A percentile compares a stretch with the other conserved stretches of the same genome.
phyloP scores from a whole-genome alignment of 176 grass and related monocot species.

The Aegilops bicornis region DNA sequence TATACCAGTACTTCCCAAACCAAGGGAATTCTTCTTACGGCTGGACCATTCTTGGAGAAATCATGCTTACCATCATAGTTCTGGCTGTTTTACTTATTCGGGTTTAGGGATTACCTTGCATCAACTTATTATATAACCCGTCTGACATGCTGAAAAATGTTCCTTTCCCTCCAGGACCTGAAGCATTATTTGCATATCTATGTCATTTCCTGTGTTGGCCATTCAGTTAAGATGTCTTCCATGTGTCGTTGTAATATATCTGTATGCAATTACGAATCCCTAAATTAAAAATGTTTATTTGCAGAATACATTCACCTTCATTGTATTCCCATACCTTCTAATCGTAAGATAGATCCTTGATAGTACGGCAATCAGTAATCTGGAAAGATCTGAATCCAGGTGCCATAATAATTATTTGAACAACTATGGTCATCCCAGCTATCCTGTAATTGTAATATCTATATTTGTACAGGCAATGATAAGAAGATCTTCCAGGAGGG shows the following conservation, averaged over 20 bases:
- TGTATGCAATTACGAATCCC: not conserved
- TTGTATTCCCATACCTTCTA: too few relatives aligned
- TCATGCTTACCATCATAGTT: conserved; percentile 95
- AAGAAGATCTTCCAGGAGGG: too few relatives aligned
- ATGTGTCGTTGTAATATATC: not conserved
- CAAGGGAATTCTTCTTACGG: conserved; percentile 43
- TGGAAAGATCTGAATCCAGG: too few relatives aligned
- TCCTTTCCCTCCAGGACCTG: conserved; percentile 63
- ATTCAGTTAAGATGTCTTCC: conserved; percentile 66
- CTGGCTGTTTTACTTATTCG: not conserved
- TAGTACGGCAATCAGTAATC: too few relatives aligned
- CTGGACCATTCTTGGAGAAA: conserved; percentile 87
- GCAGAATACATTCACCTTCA: too few relatives aligned
- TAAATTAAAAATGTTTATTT: too few relatives aligned
- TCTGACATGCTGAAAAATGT: not conserved
- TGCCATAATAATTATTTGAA: too few relatives aligned
- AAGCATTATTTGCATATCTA: conserved; percentile 95
- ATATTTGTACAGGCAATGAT: too few relatives aligned
- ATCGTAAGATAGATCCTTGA: too few relatives aligned
- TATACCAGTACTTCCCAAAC: conserved; percentile 63
- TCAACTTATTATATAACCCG: not conserved
- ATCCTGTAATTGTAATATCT: too few relatives aligned
- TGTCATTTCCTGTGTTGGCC: conserved; percentile 94
- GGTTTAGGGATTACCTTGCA: not conserved
- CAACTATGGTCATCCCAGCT: too few relatives aligned